Conservation (phyloP, 768 basidiomycete species). For the Russula olivacea region DNA sequence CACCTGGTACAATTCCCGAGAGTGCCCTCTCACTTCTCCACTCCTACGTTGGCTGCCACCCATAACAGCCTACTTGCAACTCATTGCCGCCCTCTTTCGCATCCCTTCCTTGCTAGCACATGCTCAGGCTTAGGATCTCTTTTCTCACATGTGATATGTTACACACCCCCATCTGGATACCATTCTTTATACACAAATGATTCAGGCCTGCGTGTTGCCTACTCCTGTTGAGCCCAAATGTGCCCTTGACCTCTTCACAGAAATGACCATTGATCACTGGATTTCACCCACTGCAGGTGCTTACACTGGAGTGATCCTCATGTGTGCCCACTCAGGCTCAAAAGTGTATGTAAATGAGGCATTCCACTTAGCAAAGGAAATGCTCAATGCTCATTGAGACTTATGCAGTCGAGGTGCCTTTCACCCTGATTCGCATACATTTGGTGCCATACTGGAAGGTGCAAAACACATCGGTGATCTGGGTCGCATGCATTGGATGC, state of each 20-base stretch:
- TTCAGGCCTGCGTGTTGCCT: constrained; percentile 70
- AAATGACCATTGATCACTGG: constrained; percentile 74
- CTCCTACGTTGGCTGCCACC: constrained; percentile 58
- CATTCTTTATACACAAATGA: constrained; percentile 77
- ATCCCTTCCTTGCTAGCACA: constrained; percentile 41
- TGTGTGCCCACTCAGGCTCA: constrained; percentile 63
- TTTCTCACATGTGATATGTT: constrained; percentile 92
- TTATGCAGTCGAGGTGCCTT: constrained; percentile 51
- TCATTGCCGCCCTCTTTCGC: constrained; percentile 55
- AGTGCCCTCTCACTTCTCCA: constrained; percentile 65
- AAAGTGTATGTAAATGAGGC: constrained; percentile 70
- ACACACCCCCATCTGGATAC: constrained; percentile 78
- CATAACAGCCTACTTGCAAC: constrained; percentile 64
- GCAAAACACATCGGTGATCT: constrained; percentile 85
- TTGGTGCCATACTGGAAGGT: constrained; percentile 79
- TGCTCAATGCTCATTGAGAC: constrained; percentile 74
- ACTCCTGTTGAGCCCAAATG: constrained; percentile 74
- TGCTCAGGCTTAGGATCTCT: constrained; percentile 90
- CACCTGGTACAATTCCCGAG: constrained; percentile 46
- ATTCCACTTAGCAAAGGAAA: constrained; percentile 77
- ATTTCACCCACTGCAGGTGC: constrained; percentile 59
- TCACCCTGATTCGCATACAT: constrained; percentile 60
- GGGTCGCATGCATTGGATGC: constrained; percentile 76
- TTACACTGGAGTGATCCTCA: constrained; percentile 79
- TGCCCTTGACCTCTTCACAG: constrained; percentile 87